Evolutionary conservation across 805 yeast species (phyloP), one percentile per base, ranked within the genome.

Genomic region (Yamadazyma paraphyllophila): DNA sequence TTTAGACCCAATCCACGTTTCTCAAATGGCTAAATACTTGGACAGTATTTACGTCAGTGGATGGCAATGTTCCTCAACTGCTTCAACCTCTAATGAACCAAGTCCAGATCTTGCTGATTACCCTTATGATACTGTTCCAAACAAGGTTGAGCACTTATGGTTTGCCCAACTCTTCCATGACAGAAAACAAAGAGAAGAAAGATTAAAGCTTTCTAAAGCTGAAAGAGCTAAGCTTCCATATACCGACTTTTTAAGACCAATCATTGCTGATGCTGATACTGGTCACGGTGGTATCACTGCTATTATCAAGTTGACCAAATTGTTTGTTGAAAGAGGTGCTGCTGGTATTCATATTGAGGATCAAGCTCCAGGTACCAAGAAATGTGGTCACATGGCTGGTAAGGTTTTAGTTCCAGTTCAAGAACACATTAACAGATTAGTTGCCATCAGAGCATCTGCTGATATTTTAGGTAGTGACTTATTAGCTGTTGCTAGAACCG

Each of bases 321-420:
- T 92, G 82, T 92, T 92, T 65, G 88, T 92, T 58, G 98, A 92
- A 75, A 83, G 95, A 61, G 98, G 98, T 69, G 99, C 98, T 46
- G 97, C 98, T 48, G 98, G 98, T 63, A 90, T 92, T 60, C 99
- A 92, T 67, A 90, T 92, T 65, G 99, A 92, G 74, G 98, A 92
- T 71, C 98, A 92, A 78, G 97, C 97, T 45, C 96, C 98, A 45
- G 97, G 97, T 60, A 92, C 97, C 59, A 92, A 92, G 71, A 92
- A 92, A 74, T 92, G 98, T 75, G 98, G 98, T 50, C 98, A 92
- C 72, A 92, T 92, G 98, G 97, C 96, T 55, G 98, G 98, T 59
- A 89, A 94, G 71, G 97, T 94, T 44, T 81, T 92, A 57, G 97
- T 92, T 52, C 98, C 98, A 52, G 94, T 90, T 49, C 97, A 90